These are phyloP conservation scores for Darksidea phi DNA, from an alignment of 495 filamentous ascomycete species.

Conservation along the genomic window DNA sequence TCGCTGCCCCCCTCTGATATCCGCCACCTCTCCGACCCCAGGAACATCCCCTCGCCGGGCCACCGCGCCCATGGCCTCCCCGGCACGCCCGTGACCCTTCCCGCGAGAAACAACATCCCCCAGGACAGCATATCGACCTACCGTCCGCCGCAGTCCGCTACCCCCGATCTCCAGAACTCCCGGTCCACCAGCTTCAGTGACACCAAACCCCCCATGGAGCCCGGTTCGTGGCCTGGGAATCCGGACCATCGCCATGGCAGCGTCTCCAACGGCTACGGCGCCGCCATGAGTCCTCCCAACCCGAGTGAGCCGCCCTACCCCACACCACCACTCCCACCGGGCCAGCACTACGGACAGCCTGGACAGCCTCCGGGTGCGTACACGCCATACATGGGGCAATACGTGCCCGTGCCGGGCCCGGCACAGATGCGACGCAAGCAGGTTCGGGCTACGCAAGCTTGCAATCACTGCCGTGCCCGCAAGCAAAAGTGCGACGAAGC, in stretches of 20 bases:
- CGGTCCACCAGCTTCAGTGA: conserved; percentile 29
- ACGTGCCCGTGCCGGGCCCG: background rate
- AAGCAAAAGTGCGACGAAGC: conserved; percentile 71
- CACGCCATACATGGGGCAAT: conserved; percentile 11
- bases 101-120: conserved; percentile 20
- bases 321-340: background rate
- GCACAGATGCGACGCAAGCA: conserved; percentile 37
- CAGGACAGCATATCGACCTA: conserved; percentile 29
- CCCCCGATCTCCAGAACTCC: conserved; percentile 14
- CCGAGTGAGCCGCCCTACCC: conserved; percentile 25
- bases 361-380: background rate
- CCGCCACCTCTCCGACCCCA: conserved; percentile 25
- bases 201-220: conserved; percentile 22
- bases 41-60: conserved; percentile 25
- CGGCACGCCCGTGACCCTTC: conserved; percentile 28
- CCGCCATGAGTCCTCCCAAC: conserved; percentile 4
- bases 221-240: conserved; percentile 13
- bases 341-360: conserved; percentile 19
- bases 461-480: conserved; percentile 65
- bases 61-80: conserved; percentile 25
- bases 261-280: conserved; percentile 24
- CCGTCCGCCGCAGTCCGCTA: conserved; percentile 19
- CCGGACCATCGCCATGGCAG: conserved; percentile 28
- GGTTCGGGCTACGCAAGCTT: conserved; percentile 53
- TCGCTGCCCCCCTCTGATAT: conserved; percentile 25